phyloP scores from a whole-genome alignment of 257 asterid species.

The Rauvolfia tetraphylla region DNA sequence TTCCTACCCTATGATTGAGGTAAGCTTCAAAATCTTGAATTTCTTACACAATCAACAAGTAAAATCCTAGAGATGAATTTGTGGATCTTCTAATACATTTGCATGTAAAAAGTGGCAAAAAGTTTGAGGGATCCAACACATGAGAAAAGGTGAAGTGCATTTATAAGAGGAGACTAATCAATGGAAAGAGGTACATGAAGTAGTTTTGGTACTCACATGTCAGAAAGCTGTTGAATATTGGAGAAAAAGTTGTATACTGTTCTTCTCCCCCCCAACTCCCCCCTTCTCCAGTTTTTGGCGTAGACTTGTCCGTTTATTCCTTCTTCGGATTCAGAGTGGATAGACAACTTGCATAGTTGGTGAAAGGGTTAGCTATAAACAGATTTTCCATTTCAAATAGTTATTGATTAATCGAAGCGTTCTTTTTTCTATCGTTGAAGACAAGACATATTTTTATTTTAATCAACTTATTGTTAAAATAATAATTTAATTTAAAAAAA shows the following conservation, averaged over 20 bases:
- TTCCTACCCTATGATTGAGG: not conserved
- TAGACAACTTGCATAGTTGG: not conserved
- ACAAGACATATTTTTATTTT: too few relatives aligned
- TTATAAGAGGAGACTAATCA: slow-evolving; percentile 6
- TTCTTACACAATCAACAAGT: not conserved
- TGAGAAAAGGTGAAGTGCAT: not conserved
- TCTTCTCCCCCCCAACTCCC: too few relatives aligned
- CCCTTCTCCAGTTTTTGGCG: not conserved
- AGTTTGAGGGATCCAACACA: not conserved
- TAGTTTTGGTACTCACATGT: not conserved
- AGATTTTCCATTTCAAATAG: not conserved
- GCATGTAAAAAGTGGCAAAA: not conserved
- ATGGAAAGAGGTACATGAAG: not conserved
- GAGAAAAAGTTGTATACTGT: not conserved
- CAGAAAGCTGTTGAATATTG: not conserved
- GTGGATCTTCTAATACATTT: not conserved
- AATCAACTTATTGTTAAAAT: too few relatives aligned
- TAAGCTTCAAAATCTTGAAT: not conserved
- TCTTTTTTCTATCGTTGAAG: too few relatives aligned
- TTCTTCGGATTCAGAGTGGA: not conserved
- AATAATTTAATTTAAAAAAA: too few relatives aligned
- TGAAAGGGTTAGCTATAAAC: not conserved
- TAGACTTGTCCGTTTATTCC: not conserved
- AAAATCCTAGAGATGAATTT: not conserved
- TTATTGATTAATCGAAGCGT: too few relatives aligned